Evolutionary conservation across 352 stramenopile genomes (phyloP), one percentile per base, ranked within the genome.

Genomic region (Globisporangium paroecandrum): DNA sequence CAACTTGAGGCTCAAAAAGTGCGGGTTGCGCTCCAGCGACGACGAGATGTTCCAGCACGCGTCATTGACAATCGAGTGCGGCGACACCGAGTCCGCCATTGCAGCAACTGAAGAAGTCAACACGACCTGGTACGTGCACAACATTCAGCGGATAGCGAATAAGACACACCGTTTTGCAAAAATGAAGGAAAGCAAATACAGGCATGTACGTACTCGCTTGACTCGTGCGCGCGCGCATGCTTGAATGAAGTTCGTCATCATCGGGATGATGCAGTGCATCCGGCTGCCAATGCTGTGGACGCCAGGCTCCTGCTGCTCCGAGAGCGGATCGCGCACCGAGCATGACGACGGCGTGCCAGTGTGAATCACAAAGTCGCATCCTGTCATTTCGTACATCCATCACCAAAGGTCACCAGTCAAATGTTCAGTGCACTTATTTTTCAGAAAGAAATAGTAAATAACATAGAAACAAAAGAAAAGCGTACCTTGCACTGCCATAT

Each of bases 181-280:
- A 58, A 27, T 56, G 5, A 25, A 9, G 34, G 13, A 18, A 58
- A 13, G 41, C 22, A 56, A 49, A 34, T 2, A 29, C 24, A 25
- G 1, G 69, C 43, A 24, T 51, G 43, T 12, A 51, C 54, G 15
- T 75, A 83, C 88, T 25, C 87, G 75, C 77, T 95, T 94, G 46
- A 95, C 80, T 53, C 86, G 83, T 4, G 84, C 76, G 12, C 89
- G 84, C 15, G 88, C 85, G 66, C 89, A 96, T 0, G 89, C 87
- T 62, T 94, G 87, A 66, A 96, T 94, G 62, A 96, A 96, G 72
- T 96, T 96, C 13, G 87, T 95, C 89, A 96, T 96, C 87, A 96
- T 96, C 13, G 89, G 89, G 36, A 96, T 94, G 74, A 96, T 96
- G 55, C 87, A 95, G 77, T 96, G 89, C 85, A 96, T 94, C 27